Evolutionary conservation across 768 basidiomycete species (phyloP).

Genomic region (Mycena chlorophos): DNA sequence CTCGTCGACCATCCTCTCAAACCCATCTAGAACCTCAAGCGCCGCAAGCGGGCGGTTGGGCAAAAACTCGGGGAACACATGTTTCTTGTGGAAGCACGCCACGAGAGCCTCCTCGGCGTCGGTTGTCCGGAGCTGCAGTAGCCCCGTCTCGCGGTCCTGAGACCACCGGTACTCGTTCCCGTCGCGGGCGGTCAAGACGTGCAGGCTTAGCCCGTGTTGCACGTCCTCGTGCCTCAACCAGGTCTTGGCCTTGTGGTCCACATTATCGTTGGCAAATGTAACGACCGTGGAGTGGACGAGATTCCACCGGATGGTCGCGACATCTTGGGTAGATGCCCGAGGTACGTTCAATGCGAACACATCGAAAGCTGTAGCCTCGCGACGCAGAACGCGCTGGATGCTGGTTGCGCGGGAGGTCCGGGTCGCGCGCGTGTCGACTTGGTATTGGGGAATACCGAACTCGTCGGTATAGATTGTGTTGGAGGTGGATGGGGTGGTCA

Average conservation of each 20-base stretch:
- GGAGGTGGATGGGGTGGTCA: neutral
- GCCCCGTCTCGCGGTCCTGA: neutral
- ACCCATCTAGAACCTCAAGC: neutral
- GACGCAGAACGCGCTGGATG: neutral
- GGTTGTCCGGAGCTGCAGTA: neutral
- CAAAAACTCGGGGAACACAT: neutral
- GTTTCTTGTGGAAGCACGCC: neutral
- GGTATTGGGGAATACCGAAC: neutral
- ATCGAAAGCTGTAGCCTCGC: neutral
- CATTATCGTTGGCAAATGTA: neutral
- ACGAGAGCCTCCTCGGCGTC: neutral
- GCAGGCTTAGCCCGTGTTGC: neutral
- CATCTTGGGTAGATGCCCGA: neutral
- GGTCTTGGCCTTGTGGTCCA: neutral
- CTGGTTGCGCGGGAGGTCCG: neutral
- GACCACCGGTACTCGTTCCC: neutral
- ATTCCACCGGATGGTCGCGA: conserved; percentile 1
- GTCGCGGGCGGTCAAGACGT: neutral
- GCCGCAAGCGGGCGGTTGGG: neutral
- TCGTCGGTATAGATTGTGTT: conserved; percentile 1
- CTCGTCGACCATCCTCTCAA: neutral
- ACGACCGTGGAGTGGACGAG: neutral
- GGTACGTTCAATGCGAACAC: neutral
- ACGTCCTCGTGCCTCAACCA: neutral
- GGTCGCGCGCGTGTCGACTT: neutral